These are phyloP conservation scores for Candida verbasci DNA, from an alignment of 805 yeast species.

Conservation along the genomic window DNA sequence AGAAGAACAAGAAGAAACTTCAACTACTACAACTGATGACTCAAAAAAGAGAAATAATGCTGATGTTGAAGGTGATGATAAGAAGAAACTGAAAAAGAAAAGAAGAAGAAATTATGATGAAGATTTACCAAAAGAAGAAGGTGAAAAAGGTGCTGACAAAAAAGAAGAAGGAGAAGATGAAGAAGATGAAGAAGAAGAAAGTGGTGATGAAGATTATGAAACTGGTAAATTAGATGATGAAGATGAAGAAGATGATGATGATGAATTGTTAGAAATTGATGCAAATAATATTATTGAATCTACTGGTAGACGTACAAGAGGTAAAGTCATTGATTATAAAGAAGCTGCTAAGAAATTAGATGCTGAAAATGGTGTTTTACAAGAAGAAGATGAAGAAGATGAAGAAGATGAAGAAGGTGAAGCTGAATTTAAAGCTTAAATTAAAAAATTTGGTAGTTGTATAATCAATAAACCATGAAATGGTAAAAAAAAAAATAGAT, in stretches of 20 bases:
- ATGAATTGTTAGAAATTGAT: conserved; percentile 75
- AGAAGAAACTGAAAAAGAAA: conserved; percentile 11
- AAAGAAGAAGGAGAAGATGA: conserved; percentile 47
- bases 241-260: conserved; percentile 64
- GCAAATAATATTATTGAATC: conserved; percentile 79
- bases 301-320: conserved; percentile 86
- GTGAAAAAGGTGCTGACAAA: conserved; percentile 48
- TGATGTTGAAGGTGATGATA: conserved; percentile 1
- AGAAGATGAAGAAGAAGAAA: no score
- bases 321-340: conserved; percentile 78
- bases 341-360: conserved; percentile 74
- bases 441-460: background rate
- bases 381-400: conserved; percentile 41
- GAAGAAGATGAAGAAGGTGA: conserved; percentile 47
- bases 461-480: no score
- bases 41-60: conserved; percentile 6
- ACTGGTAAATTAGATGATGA: conserved; percentile 44
- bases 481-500: no score
- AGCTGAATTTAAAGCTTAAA: background rate
- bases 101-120: conserved; percentile 12
- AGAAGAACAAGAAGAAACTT: background rate
- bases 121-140: conserved; percentile 29
- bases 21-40: background rate
- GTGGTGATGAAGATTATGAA: conserved; percentile 43
- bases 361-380: conserved; percentile 38